Percentiles rank a stretch among this genome's conserved stretches.
These are phyloP conservation scores for Crinitomyces ghanaensis DNA, from an alignment of 805 yeast genomes.

Conservation along the genomic window DNA sequence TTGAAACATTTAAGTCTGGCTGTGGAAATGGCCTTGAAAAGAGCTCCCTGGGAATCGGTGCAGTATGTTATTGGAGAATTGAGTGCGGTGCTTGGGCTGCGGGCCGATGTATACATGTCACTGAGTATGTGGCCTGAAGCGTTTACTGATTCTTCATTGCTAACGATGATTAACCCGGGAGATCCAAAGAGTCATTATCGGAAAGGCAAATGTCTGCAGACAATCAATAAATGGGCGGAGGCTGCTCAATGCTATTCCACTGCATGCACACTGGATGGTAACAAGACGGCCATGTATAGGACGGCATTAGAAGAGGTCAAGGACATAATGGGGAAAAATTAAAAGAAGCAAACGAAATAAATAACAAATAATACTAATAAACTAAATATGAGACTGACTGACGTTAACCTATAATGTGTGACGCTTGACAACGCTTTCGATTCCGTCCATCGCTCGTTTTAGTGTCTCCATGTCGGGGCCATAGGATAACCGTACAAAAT, in stretches of 20 bases:
- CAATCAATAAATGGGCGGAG: constrained; percentile 15
- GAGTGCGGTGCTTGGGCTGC: constrained; percentile 21
- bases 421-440: constrained; percentile 33
- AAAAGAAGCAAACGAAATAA: neutral
- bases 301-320: constrained; percentile 15
- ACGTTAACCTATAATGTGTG: too few relatives aligned
- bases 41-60: constrained; percentile 32
- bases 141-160: constrained; percentile 27
- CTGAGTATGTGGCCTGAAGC: constrained; percentile 28
- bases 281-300: constrained; percentile 11
- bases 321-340: constrained; percentile 7
- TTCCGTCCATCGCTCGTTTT: constrained; percentile 49
- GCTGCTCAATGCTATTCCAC: constrained; percentile 15
- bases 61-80: constrained; percentile 26
- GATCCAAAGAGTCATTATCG: constrained; percentile 26
- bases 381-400: too few relatives aligned
- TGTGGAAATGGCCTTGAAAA: constrained; percentile 28
- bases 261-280: constrained; percentile 13
- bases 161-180: constrained; percentile 23
- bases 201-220: constrained; percentile 23
- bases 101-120: constrained; percentile 31
- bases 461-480: constrained; percentile 45
- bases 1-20: constrained; percentile 27
- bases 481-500: constrained; percentile 46
- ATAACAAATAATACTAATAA: too few relatives aligned